Conservation (phyloP, 2,329 filamentous ascomycete genomes). For the Colletotrichum eremochloae region DNA sequence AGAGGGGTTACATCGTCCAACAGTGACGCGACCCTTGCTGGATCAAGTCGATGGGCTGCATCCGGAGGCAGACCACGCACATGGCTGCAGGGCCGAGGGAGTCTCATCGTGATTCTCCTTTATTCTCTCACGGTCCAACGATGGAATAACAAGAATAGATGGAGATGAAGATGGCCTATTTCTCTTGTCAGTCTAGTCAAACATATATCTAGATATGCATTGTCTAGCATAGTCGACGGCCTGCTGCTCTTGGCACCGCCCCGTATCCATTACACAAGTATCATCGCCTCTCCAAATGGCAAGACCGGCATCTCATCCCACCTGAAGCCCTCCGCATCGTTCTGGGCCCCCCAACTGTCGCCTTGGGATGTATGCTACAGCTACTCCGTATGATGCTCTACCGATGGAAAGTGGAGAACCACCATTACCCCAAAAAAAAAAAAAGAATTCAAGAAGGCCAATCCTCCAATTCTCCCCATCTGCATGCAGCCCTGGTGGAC, state of each 20-base stretch:
- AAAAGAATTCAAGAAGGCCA: not conserved
- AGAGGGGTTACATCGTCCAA: not conserved
- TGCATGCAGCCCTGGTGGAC: not conserved
- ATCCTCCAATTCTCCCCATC: constrained; percentile 4
- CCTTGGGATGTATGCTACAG: too few species aligned
- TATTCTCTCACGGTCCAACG: too few species aligned
- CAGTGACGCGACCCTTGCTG: constrained; percentile 20
- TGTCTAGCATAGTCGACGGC: not conserved
- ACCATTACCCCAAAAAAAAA: constrained; percentile 27
- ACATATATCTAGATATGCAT: too few species aligned
- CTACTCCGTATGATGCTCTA: not conserved
- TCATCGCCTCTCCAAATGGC: too few species aligned
- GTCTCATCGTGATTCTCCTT: not conserved
- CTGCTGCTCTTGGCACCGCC: not conserved
- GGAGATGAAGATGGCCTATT: not conserved
- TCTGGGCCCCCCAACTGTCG: too few species aligned
- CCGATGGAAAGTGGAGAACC: constrained; percentile 13
- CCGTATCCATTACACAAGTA: too few species aligned
- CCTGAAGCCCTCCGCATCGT: too few species aligned
- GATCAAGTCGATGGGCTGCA: constrained; percentile 13
- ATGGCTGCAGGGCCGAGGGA: not conserved
- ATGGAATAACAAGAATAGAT: not conserved
- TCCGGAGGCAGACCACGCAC: constrained; percentile 13
- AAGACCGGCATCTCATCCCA: too few species aligned
- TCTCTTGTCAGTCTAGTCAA: not conserved